phyloP scores from a whole-genome alignment of 1,139 yeast species.

The Zygosaccharomyces pseudobailii region DNA sequence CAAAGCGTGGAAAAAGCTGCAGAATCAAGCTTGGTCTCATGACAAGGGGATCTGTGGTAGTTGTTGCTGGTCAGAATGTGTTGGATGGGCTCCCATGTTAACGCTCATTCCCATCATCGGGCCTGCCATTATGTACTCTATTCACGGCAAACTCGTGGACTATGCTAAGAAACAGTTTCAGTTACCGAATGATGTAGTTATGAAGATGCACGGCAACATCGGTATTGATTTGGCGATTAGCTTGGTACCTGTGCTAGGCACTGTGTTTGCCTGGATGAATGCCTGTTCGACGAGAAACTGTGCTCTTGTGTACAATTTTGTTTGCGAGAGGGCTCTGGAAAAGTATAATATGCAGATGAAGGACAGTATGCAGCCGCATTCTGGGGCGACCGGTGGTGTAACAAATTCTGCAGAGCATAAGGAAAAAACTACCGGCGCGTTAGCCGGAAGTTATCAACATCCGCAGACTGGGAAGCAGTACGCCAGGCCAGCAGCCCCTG shows the following conservation, averaged over 20 bases:
- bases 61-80: slow-evolving; percentile 66
- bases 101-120: slow-evolving; percentile 75
- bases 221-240: slow-evolving; percentile 66
- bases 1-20: slow-evolving; percentile 66
- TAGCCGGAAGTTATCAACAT: background rate
- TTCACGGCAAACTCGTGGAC: slow-evolving; percentile 62
- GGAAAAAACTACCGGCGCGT: background rate
- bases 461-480: background rate
- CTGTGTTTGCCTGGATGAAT: slow-evolving; percentile 71
- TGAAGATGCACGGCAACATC: slow-evolving; percentile 72
- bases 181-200: slow-evolving; percentile 55
- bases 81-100: slow-evolving; percentile 70
- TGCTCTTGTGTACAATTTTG: slow-evolving; percentile 56
- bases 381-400: background rate
- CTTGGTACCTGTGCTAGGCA: slow-evolving; percentile 75
- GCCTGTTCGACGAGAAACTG: slow-evolving; percentile 90
- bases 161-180: slow-evolving; percentile 53
- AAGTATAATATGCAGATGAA: slow-evolving; percentile 19
- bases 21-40: slow-evolving; percentile 75
- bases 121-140: slow-evolving; percentile 70
- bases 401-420: background rate
- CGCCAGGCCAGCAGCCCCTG: background rate
- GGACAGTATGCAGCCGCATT: background rate
- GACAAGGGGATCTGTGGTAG: slow-evolving; percentile 77
- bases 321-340: slow-evolving; percentile 39